phyloP scores from a whole-genome alignment of 345 rosid species.

The Eutrema yunnanense region DNA sequence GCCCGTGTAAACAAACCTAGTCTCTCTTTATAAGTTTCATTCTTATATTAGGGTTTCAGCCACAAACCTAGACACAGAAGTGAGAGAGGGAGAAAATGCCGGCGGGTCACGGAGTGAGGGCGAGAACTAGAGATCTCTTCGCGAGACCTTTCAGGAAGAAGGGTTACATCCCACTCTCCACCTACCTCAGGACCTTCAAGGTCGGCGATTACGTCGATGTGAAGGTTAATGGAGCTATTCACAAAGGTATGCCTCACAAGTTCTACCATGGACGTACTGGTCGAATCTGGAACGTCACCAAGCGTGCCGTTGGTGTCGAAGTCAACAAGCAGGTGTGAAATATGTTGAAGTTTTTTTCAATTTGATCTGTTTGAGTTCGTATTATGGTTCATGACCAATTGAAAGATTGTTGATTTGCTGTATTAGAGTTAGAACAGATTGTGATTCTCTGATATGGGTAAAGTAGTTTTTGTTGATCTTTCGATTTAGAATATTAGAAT shows the following conservation, averaged over 20 bases:
- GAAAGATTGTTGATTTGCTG: neutral
- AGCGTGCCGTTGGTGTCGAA: slow-evolving; percentile 74
- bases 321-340: slow-evolving; percentile 57
- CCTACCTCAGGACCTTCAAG: slow-evolving; percentile 59
- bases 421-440: neutral
- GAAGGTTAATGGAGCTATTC: slow-evolving; percentile 70
- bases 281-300: slow-evolving; percentile 71
- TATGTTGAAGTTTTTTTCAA: neutral
- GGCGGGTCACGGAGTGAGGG: slow-evolving; percentile 56
- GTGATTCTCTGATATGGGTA: neutral
- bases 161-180: slow-evolving; percentile 63
- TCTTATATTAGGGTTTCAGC: neutral
- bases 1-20: no score
- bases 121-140: slow-evolving; percentile 60
- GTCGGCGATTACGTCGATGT: slow-evolving; percentile 63
- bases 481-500: neutral
- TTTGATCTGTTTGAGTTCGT: neutral
- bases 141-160: slow-evolving; percentile 67
- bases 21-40: no score
- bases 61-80: neutral
- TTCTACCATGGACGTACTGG: slow-evolving; percentile 82
- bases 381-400: neutral
- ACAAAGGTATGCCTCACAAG: slow-evolving; percentile 84
- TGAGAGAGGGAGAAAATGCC: slow-evolving; percentile 31
- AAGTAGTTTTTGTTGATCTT: neutral